These are phyloP conservation scores for Aspergillus sp. DNA, from an alignment of 2,329 filamentous ascomycete species.

Conservation along the genomic window DNA sequence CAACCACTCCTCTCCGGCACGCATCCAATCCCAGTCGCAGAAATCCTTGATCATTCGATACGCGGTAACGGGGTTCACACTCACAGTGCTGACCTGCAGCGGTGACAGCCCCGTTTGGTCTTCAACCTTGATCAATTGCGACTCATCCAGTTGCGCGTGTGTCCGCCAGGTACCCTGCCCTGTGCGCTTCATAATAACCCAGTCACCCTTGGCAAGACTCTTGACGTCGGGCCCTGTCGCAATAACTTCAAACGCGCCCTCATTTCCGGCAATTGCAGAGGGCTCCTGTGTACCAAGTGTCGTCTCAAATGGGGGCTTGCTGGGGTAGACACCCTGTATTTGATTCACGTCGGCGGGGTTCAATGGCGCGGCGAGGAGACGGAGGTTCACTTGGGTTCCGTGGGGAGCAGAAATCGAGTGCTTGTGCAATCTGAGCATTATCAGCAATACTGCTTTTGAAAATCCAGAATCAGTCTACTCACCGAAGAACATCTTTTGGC, in stretches of 20 bases:
- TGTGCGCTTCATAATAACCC: constrained; percentile 85
- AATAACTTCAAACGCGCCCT: constrained; percentile 91
- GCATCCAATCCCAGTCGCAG: constrained; percentile 56
- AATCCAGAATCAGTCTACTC: constrained; percentile 11
- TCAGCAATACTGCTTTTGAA: not conserved
- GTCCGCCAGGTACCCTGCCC: constrained; percentile 95
- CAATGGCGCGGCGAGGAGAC: constrained; percentile 87
- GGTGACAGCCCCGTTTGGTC: constrained; percentile 72
- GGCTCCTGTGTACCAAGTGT: constrained; percentile 76
- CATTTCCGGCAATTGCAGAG: constrained; percentile 70
- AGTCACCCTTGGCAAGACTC: constrained; percentile 76
- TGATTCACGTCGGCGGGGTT: constrained; percentile 99
- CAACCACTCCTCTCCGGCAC: constrained; percentile 80
- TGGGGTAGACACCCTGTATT: constrained; percentile 94
- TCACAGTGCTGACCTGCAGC: constrained; percentile 82
- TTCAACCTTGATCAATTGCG: constrained; percentile 69
- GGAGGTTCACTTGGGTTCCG: constrained; percentile 73
- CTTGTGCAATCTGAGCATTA: constrained; percentile 45
- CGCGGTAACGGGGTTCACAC: constrained; percentile 91
- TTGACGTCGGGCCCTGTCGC: constrained; percentile 66
- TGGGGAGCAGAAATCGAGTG: constrained; percentile 55
- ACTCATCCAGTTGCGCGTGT: constrained; percentile 71
- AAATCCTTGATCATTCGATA: constrained; percentile 92
- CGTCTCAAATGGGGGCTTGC: constrained; percentile 76
- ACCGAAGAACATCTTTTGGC: constrained; percentile 54